Conservation (phyloP, 2,329 filamentous ascomycete genomes). For the Periconia sp. region DNA sequence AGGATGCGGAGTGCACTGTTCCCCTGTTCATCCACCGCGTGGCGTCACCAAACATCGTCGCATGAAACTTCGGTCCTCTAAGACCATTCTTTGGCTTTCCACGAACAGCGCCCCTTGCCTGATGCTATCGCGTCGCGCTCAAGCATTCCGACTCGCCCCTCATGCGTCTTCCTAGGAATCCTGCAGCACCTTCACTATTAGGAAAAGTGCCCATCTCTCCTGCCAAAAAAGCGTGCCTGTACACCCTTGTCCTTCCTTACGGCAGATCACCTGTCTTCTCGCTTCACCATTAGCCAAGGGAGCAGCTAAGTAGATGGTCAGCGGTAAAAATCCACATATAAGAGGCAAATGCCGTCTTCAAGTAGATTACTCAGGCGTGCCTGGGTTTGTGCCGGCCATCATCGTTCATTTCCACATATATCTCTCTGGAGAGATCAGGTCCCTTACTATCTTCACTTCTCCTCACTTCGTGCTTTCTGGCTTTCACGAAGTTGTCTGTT, state of each 20-base stretch:
- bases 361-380: slow-evolving; percentile 4
- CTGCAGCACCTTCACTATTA: slow-evolving; percentile 10
- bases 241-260: slow-evolving; percentile 33
- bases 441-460: slow-evolving; percentile 7
- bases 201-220: slow-evolving; percentile 3
- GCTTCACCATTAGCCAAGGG: slow-evolving; percentile 25
- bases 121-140: slow-evolving; percentile 15
- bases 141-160: slow-evolving; percentile 19
- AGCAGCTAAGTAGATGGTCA: slow-evolving; percentile 1
- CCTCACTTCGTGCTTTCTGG: slow-evolving; percentile 5
- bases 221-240: slow-evolving; percentile 18
- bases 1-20: slow-evolving; percentile 4
- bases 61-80: not conserved
- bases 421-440: slow-evolving; percentile 3
- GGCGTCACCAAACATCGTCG: not conserved
- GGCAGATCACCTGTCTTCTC: slow-evolving; percentile 23
- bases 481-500: slow-evolving; percentile 16
- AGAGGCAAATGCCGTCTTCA: not conserved
- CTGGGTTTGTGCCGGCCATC: slow-evolving; percentile 7
- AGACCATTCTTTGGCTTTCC: not conserved
- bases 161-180: slow-evolving; percentile 22
- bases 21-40: slow-evolving; percentile 4
- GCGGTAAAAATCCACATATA: slow-evolving; percentile 3
- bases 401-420: slow-evolving; percentile 6
- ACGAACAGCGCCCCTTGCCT: slow-evolving; percentile 18